phyloP scores from a whole-genome alignment of 257 asterid genomes.

The Plectranthus barbatus region DNA sequence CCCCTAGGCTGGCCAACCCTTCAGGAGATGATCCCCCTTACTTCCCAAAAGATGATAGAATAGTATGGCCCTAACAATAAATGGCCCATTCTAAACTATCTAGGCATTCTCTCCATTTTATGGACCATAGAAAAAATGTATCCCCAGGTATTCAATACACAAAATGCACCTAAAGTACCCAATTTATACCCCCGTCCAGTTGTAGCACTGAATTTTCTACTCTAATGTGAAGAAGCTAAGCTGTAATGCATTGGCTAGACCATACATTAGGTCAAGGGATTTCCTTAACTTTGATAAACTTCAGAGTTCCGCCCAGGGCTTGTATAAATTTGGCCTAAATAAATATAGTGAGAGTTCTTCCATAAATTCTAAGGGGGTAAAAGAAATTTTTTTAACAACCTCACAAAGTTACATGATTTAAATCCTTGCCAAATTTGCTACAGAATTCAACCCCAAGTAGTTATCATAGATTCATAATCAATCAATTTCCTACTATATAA shows the following conservation, averaged over 20 bases:
- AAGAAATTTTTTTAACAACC: background rate
- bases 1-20: background rate
- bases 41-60: background rate
- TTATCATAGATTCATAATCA: background rate
- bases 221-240: background rate
- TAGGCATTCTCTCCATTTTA: background rate
- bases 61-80: background rate
- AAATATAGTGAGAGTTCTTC: background rate
- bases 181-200: background rate
- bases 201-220: background rate
- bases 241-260: background rate
- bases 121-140: background rate
- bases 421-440: background rate
- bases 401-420: background rate
- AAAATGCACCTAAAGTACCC: background rate
- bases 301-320: no score
- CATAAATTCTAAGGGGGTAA: background rate
- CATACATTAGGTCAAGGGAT: background rate
- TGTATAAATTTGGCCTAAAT: background rate
- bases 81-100: background rate
- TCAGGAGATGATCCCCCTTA: background rate
- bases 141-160: background rate
- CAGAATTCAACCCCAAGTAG: background rate
- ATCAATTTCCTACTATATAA: constrained; percentile 4
- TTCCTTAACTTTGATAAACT: background rate